These are phyloP conservation scores for Pythium rhizo-oryzae DNA, from an alignment of 352 stramenopile species.

Conservation along the genomic window DNA sequence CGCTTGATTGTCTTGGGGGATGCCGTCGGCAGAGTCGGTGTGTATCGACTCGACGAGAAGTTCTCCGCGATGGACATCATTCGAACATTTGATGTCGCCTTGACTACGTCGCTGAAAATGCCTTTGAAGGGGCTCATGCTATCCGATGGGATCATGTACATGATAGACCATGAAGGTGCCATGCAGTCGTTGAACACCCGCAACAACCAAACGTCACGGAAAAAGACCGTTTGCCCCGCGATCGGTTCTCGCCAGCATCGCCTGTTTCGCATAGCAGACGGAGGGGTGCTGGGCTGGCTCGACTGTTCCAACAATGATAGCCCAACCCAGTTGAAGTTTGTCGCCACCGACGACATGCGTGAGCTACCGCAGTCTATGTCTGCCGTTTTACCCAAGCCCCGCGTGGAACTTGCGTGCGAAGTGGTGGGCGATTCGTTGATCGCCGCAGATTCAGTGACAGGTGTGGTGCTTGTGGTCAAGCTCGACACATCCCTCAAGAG, in stretches of 20 bases:
- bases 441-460: too few relatives aligned
- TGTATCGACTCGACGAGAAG: slow-evolving; percentile 10
- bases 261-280: slow-evolving; percentile 3
- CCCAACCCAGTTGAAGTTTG: not conserved
- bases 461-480: not conserved
- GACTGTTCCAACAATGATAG: not conserved
- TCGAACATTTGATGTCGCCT: slow-evolving; percentile 1
- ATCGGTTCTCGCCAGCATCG: not conserved
- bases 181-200: slow-evolving; percentile 9
- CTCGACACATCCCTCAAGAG: slow-evolving; percentile 37
- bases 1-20: not conserved
- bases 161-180: not conserved
- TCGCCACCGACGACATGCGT: slow-evolving; percentile 5
- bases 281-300: slow-evolving; percentile 1
- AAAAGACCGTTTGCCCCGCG: not conserved
- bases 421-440: slow-evolving; percentile 35
- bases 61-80: slow-evolving; percentile 7
- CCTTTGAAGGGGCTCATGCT: not conserved
- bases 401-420: not conserved
- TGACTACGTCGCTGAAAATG: not conserved
- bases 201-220: slow-evolving; percentile 12
- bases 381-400: not conserved
- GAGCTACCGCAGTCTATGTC: slow-evolving; percentile 28
- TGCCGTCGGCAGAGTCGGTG: not conserved
- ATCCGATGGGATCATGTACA: slow-evolving; percentile 5